These are phyloP conservation scores for Circinella umbellata DNA, from an alignment of 371 early-diverging fungal species.

Conservation along the genomic window DNA sequence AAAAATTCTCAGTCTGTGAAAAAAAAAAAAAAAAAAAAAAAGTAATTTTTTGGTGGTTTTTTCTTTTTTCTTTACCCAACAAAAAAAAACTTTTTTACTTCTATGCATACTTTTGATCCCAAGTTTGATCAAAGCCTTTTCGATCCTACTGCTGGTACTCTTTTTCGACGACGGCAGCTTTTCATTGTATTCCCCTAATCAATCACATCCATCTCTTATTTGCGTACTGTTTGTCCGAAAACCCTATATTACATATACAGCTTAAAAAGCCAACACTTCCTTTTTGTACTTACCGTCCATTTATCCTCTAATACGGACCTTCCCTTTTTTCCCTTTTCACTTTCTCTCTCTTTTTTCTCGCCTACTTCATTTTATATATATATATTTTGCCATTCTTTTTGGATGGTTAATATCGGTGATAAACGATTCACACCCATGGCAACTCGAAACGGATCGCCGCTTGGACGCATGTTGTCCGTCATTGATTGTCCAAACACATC, in stretches of 20 bases:
- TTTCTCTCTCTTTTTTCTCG: not conserved
- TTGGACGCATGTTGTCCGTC: constrained; percentile 20
- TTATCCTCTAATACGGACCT: not conserved
- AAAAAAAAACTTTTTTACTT: not conserved
- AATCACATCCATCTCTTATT: not conserved
- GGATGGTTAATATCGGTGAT: constrained; percentile 10
- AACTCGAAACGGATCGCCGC: constrained; percentile 14
- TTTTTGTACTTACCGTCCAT: not conserved
- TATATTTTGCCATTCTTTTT: not conserved
- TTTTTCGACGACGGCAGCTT: constrained; percentile 14
- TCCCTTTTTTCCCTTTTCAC: not conserved
- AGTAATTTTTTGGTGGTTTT: not conserved
- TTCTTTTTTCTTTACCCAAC: constrained; percentile 7
- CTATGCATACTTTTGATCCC: constrained; percentile 17
- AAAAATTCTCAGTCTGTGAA: not conserved
- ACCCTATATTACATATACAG: not conserved
- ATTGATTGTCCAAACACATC: constrained; percentile 25
- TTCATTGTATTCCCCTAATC: not conserved
- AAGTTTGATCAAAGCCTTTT: constrained; percentile 12
- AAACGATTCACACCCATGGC: constrained; percentile 10
- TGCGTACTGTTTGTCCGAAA: not conserved
- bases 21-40: constrained; percentile 8
- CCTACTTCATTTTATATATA: not conserved
- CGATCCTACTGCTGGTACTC: constrained; percentile 17
- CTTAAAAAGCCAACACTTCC: not conserved